phyloP scores from a whole-genome alignment of 768 basidiomycete genomes.

The Collybia sordida region DNA sequence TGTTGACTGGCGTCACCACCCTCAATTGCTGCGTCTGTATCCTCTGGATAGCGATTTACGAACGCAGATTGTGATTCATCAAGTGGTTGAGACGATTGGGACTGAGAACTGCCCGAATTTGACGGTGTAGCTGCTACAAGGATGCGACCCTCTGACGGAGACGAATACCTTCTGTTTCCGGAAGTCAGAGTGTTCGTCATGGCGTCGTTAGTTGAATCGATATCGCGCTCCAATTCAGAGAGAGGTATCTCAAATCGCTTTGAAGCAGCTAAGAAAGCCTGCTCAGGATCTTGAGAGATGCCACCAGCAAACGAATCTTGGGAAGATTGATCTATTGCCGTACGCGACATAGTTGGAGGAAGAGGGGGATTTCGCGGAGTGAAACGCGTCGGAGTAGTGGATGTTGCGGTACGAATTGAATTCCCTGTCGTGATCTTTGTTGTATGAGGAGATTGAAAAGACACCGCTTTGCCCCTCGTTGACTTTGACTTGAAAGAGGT shows the following conservation, averaged over 20 bases:
- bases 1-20: constrained; percentile 17
- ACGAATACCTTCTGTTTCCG: constrained; percentile 6
- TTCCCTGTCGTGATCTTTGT: not conserved
- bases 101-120: constrained; percentile 39
- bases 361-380: constrained; percentile 12
- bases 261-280: constrained; percentile 41
- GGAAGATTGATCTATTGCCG: constrained; percentile 32
- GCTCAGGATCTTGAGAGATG: constrained; percentile 46
- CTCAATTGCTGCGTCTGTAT: constrained; percentile 12
- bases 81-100: constrained; percentile 21
- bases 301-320: constrained; percentile 66
- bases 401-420: constrained; percentile 12
- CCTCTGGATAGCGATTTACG: constrained; percentile 12
- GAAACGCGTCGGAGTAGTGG: constrained; percentile 13
- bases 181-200: constrained; percentile 1
- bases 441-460: constrained; percentile 30
- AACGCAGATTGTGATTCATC: constrained; percentile 22
- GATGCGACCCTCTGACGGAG: constrained; percentile 18
- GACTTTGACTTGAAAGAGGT: constrained; percentile 17
- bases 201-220: not conserved
- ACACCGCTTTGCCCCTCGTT: constrained; percentile 27
- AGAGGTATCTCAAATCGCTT: constrained; percentile 59
- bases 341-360: not conserved
- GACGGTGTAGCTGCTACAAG: constrained; percentile 60
- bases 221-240: constrained; percentile 45